These are phyloP conservation scores for Puya raimondii DNA, from an alignment of 176 grass and related monocot species.

Conservation along the genomic window DNA sequence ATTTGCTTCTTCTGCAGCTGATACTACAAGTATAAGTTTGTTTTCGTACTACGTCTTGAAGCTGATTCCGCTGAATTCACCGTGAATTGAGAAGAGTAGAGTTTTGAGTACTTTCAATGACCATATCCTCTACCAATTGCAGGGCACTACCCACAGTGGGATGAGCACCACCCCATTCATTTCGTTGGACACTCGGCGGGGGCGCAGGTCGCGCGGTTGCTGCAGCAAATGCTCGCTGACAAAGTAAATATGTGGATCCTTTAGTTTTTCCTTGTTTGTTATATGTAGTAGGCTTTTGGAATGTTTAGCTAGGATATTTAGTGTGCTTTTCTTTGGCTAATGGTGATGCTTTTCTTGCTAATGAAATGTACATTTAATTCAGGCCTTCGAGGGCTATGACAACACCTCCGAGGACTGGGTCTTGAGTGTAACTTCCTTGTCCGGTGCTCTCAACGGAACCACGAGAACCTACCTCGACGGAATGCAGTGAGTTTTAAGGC, in stretches of 20 bases:
- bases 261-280: not conserved
- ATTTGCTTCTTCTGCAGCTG: not conserved
- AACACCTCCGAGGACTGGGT: slow-evolving; percentile 58
- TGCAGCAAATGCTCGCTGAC: slow-evolving; percentile 90
- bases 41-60: not conserved
- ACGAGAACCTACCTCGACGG: slow-evolving; percentile 66
- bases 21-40: not conserved
- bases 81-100: not conserved
- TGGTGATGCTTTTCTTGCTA: too few relatives aligned
- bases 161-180: slow-evolving; percentile 57
- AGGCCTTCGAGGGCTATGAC: slow-evolving; percentile 47
- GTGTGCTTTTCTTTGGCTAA: not conserved
- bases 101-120: not conserved
- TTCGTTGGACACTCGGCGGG: slow-evolving; percentile 84
- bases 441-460: slow-evolving; percentile 67
- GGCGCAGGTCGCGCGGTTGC: slow-evolving; percentile 56
- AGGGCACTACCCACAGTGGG: slow-evolving; percentile 69
- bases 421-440: slow-evolving; percentile 68
- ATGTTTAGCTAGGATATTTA: not conserved
- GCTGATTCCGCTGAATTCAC: not conserved
- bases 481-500: slow-evolving; percentile 29
- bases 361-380: slow-evolving; percentile 9
- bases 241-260: slow-evolving; percentile 23
- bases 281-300: not conserved
- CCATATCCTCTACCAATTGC: not conserved